Evolutionary conservation across 129 eudicot species (phyloP), one percentile per base, ranked within the genome.

Genomic region (Silybum marianum): DNA sequence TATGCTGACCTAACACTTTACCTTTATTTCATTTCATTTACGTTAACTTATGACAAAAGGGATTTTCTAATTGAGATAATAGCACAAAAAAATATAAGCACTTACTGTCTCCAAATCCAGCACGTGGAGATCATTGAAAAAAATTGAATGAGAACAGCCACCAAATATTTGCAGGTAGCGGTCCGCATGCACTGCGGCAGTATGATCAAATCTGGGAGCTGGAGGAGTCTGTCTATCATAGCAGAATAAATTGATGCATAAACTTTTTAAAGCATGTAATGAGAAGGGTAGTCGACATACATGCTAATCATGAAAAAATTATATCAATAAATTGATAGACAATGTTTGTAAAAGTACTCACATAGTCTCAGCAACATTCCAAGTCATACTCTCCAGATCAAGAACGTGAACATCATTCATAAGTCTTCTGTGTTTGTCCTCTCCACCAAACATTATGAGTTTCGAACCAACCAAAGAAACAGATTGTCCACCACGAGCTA

Each of bases 371-470:
- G 81, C 74, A 83, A 81, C 69, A 78, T 78, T 87, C 99, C 99
- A 95, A 54, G 91, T 79, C 90, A 92, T 89, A 18, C 92, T 89
- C 71, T 86, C 92, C 75, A 95, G 87, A 88, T 95, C 97, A 72
- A 95, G 94, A 90, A 92, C 80, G 68, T 89, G 88, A 80, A 92
- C 86, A 88, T 95, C 99, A 87, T 92, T 95, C 79, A 90, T 74
- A 67, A 92, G 84, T 34, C 77, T 76, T 71, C 99, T 82, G 44
- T 81, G 79, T 80, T 76, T 75, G 82, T 89, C 99, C 92, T 92
- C 97, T 58, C 99, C 99, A 79, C 99, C 99, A 84, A 95, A 95
- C 97, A 95, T 90, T 82, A 95, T 82, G 66, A 95, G 90, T 83
- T 86, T 95, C 24, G 97, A 90, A 67, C 97, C 97, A 78, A 92